Conservation (phyloP, 2,329 filamentous ascomycete species). For the Penicillium sp. region DNA sequence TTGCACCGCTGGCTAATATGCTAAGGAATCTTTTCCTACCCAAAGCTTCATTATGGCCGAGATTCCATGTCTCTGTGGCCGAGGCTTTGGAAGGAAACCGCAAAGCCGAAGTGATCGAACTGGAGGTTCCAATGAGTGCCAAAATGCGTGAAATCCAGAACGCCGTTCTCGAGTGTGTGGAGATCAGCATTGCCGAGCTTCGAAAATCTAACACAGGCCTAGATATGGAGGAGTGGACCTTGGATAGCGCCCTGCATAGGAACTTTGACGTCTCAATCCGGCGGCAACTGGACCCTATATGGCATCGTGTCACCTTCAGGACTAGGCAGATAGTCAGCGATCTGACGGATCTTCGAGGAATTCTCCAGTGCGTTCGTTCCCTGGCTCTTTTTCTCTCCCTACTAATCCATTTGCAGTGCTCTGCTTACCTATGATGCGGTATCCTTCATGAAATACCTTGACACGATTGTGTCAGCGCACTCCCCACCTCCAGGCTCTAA, state of each 20-base stretch:
- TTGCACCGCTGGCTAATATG: constrained; percentile 84
- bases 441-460: constrained; percentile 87
- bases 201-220: constrained; percentile 88
- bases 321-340: constrained; percentile 94
- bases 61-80: constrained; percentile 89
- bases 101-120: constrained; percentile 94
- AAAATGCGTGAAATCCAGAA: constrained; percentile 92
- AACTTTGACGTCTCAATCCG: constrained; percentile 90
- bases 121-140: constrained; percentile 95
- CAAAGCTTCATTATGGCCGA: constrained; percentile 87
- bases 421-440: constrained; percentile 87
- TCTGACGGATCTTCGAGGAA: constrained; percentile 76
- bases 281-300: constrained; percentile 90
- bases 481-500: constrained; percentile 86
- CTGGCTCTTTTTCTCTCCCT: not conserved
- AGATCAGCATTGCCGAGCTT: constrained; percentile 89
- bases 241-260: constrained; percentile 87
- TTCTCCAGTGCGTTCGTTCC: constrained; percentile 67
- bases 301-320: constrained; percentile 94
- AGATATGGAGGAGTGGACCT: constrained; percentile 95
- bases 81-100: constrained; percentile 86
- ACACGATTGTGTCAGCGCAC: constrained; percentile 90
- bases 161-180: constrained; percentile 92
- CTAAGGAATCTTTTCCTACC: constrained; percentile 89
- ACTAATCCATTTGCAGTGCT: constrained; percentile 46